Evolutionary conservation across 176 grass and related monocot species (phyloP), one percentile per base, ranked within the genome.

Genomic region (Aegilops sharonensis): DNA sequence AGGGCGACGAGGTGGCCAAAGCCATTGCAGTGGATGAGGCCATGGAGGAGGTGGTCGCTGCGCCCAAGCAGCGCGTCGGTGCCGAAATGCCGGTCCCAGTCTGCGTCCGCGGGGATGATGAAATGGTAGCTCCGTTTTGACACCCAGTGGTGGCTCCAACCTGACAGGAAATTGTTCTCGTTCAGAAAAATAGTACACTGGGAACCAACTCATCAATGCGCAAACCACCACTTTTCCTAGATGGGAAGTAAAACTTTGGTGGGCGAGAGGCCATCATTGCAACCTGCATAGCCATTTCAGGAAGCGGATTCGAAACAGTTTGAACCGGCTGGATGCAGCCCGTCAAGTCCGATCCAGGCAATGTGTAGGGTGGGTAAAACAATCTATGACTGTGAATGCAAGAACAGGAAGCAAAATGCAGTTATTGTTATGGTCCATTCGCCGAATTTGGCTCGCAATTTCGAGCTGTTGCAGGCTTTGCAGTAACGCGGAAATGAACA

Each of bases 81-180:
- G 54, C 83, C 59, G 3, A 86, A 80, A 27, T 84, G 83, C 37
- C 47, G 84, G 76, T 91, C 90, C 96, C 93, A 95, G 23, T 94
- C 66, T 4, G 75, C 79, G 9, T 68, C 77, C 9, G 85, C 75
- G 17, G 96, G 96, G 67, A 98, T 88, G 69, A 98, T 95, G 76
- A 98, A 80, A 85, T 98, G 96, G 82, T 95, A 98, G 57, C 91
- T 90, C 69, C 90, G 77, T 82, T 93, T 98, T 31, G 96, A 98
- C 50, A 98, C 96, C 86, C 92, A 91, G 66, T 98, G 96, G 47
- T 95, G 88, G 66, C 91, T 92, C 93, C 93, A 95, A 42, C 93
- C 93, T 95, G 90, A 52, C 93, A 91, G 92, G 88, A 67, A 68
- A 91, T 60, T 48, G 47, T 79, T 39, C 29, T 5, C 43, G 78